A percentile compares a stretch with the other conserved stretches of the same genome.
phyloP scores from a whole-genome alignment of 2,329 filamentous ascomycete genomes.

The Aspergillus eucalypticola region DNA sequence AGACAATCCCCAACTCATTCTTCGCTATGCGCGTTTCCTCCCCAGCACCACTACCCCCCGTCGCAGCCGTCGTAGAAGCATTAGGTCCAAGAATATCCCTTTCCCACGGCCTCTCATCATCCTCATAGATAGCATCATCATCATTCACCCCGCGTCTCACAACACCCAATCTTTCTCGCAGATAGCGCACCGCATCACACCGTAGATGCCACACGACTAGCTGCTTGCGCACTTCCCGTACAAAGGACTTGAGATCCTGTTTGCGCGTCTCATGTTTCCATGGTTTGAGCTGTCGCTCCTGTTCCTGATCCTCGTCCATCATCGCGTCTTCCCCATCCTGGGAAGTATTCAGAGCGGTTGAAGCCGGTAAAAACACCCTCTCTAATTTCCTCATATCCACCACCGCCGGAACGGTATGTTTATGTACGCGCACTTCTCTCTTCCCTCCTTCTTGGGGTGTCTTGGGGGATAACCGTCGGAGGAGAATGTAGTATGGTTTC shows the following conservation, averaged over 20 bases:
- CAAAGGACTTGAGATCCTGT: constrained; percentile 41
- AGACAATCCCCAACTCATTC: constrained; percentile 36
- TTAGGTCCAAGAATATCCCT: constrained; percentile 20
- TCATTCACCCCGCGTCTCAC: constrained; percentile 15
- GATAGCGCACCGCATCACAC: constrained; percentile 36
- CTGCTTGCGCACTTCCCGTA: constrained; percentile 43
- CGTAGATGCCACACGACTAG: constrained; percentile 46
- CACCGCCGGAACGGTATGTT: constrained; percentile 49
- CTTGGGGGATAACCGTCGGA: constrained; percentile 29
- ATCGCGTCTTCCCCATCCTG: constrained; percentile 14
- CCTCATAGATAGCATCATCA: constrained; percentile 12
- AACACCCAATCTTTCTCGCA: constrained; percentile 36
- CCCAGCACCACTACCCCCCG: neutral
- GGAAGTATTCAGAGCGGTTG: neutral
- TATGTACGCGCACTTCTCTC: constrained; percentile 37
- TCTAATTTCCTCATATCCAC: constrained; percentile 44
- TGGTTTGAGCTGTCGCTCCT: constrained; percentile 16
- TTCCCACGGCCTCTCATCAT: constrained; percentile 19
- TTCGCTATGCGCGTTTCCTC: constrained; percentile 13
- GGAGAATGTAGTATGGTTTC: constrained; percentile 47
- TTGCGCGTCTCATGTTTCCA: constrained; percentile 23
- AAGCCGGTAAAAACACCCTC: constrained; percentile 32
- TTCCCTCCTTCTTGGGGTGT: constrained; percentile 14
- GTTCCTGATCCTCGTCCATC: constrained; percentile 12
- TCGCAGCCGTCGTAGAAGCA: neutral